A percentile compares a stretch with the other conserved stretches of the same genome.
Evolutionary conservation across 2,329 filamentous ascomycete genomes (phyloP).

Genomic region (Fusarium subglutinans): DNA sequence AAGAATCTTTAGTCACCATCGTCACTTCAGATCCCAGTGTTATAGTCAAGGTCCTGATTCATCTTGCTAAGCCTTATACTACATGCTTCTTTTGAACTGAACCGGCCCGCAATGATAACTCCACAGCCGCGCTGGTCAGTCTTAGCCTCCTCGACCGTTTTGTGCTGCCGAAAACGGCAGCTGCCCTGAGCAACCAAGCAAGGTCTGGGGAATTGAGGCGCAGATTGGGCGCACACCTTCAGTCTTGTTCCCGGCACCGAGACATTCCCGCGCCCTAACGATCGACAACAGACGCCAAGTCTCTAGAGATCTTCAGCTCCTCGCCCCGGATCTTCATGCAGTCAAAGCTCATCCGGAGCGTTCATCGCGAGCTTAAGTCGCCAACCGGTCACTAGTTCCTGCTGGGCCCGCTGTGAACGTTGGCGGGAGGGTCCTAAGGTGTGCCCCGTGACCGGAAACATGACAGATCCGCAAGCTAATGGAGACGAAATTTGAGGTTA

Average conservation of each 20-base stretch:
- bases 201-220: conserved; percentile 14
- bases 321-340: conserved; percentile 3
- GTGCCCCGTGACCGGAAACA: neutral
- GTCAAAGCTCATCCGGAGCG: neutral
- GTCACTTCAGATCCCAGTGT: too few species aligned
- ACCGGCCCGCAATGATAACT: conserved; percentile 2
- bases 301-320: neutral
- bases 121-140: neutral
- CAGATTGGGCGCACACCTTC: too few species aligned
- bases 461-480: neutral
- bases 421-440: neutral
- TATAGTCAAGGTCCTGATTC: neutral
- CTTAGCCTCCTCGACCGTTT: conserved; percentile 11
- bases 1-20: too few species aligned
- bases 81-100: neutral
- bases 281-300: neutral
- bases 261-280: conserved; percentile 1
- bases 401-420: neutral
- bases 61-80: neutral
- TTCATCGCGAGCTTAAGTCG: neutral
- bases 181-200: neutral
- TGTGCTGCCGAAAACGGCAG: conserved; percentile 2
- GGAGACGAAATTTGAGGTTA: neutral
- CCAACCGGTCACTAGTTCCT: neutral
- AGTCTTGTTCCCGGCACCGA: neutral